Evolutionary conservation across 2,329 filamentous ascomycete species (phyloP).

Genomic region (Monosporascus sp.): DNA sequence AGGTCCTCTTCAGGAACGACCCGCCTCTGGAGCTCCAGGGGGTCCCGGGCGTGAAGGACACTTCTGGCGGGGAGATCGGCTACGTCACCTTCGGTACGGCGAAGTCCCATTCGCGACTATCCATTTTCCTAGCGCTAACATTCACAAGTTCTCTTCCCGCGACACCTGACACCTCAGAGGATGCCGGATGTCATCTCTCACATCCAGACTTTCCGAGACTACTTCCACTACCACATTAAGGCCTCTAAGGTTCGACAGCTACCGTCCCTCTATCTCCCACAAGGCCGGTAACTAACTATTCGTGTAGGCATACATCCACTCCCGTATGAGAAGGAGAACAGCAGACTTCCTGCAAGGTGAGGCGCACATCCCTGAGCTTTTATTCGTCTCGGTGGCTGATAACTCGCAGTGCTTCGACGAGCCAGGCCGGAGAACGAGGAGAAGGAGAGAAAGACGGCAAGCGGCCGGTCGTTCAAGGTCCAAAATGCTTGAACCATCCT

Average conservation of each 20-base stretch:
- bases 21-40: conserved; percentile 86
- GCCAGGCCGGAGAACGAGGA: conserved; percentile 94
- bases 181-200: conserved; percentile 96
- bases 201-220: conserved; percentile 99
- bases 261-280: background rate
- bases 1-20: conserved; percentile 94
- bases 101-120: background rate
- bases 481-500: conserved; percentile 11
- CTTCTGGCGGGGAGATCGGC: conserved; percentile 79
- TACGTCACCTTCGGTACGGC: conserved; percentile 92
- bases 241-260: conserved; percentile 68
- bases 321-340: conserved; percentile 93
- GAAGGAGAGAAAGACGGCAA: conserved; percentile 96
- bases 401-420: conserved; percentile 73
- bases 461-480: conserved; percentile 81
- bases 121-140: background rate
- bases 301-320: conserved; percentile 85
- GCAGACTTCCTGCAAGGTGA: conserved; percentile 96
- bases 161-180: conserved; percentile 84
- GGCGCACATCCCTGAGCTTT: conserved; percentile 16
- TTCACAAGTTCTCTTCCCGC: conserved; percentile 78
- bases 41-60: conserved; percentile 73
- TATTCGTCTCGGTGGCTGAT: background rate
- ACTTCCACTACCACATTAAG: conserved; percentile 99
- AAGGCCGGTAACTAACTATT: conserved; percentile 3